Conservation (phyloP, 805 yeast genomes). For the Starmerella riodocensis region DNA sequence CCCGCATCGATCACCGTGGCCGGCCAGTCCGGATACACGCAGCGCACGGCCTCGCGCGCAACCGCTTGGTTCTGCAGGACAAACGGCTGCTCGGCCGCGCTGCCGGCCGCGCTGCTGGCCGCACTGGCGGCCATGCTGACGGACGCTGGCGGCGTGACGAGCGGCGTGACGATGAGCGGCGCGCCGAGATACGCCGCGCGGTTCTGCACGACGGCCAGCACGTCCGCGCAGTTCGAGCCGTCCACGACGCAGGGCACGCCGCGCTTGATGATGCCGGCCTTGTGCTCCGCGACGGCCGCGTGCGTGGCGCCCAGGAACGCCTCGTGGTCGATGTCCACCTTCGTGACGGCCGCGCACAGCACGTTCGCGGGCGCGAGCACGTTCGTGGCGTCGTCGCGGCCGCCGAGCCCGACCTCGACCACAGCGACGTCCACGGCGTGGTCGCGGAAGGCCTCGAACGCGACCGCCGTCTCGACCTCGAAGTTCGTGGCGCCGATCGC, state of each 20-base stretch:
- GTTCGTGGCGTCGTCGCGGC: conserved; percentile 79
- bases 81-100: not conserved
- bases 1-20: conserved; percentile 37
- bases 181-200: conserved; percentile 6
- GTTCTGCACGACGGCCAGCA: conserved; percentile 26
- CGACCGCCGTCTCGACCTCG: conserved; percentile 74
- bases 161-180: not conserved
- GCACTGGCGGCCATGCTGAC: too few relatives aligned
- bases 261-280: conserved; percentile 71
- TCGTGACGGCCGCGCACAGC: conserved; percentile 61
- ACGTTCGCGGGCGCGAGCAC: conserved; percentile 35
- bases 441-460: conserved; percentile 57
- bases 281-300: conserved; percentile 54
- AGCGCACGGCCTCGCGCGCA: conserved; percentile 1
- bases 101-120: too few relatives aligned
- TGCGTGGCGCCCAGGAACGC: conserved; percentile 56
- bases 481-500: conserved; percentile 69
- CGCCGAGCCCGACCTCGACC: conserved; percentile 92
- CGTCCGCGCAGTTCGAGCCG: conserved; percentile 45
- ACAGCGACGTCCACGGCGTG: conserved; percentile 58
- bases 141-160: too few relatives aligned
- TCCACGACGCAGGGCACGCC: conserved; percentile 58
- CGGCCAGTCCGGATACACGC: conserved; percentile 1
- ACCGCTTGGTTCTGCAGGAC: conserved; percentile 6
- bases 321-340: conserved; percentile 80